Evolutionary conservation across 306 rosid genomes (phyloP).

Genomic region (Casuarina equisetifolia): DNA sequence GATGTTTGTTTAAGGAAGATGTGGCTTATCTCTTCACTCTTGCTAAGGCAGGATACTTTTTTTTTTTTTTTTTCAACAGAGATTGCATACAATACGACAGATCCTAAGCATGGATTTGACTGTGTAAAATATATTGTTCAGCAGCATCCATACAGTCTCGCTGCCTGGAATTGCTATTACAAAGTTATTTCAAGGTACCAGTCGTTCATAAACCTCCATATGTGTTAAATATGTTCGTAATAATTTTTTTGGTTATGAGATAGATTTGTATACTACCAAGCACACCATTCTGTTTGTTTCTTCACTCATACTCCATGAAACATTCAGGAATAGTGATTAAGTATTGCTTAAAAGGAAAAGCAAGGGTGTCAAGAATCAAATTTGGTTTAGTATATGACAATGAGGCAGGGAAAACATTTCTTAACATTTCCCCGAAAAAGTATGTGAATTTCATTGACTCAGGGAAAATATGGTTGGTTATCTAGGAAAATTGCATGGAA

Average conservation of each 20-base stretch:
- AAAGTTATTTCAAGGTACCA: conserved; percentile 78
- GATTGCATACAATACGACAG: conserved; percentile 79
- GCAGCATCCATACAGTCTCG: conserved; percentile 74
- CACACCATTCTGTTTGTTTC: not conserved
- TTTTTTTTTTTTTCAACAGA: conserved; percentile 41
- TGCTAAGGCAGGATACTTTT: conserved; percentile 23
- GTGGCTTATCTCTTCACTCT: conserved; percentile 3
- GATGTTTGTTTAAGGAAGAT: conserved; percentile 1
- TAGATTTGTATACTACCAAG: not conserved
- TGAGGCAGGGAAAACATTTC: not conserved
- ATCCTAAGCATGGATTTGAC: conserved; percentile 82
- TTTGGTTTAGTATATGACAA: not conserved
- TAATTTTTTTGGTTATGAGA: not conserved
- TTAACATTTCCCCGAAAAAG: not conserved
- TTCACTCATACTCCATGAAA: not conserved
- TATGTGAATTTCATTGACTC: not conserved
- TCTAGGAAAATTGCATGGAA: not conserved
- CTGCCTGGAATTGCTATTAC: conserved; percentile 97
- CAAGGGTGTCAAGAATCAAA: not conserved
- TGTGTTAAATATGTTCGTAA: not conserved
- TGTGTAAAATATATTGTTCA: conserved; percentile 80
- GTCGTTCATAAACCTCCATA: not conserved
- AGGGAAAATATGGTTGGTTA: not conserved
- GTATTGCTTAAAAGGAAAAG: not conserved
- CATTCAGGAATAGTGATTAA: not conserved